A percentile compares a stretch with the other conserved stretches of the same genome.
These are phyloP conservation scores for Corylus heterophylla DNA, from an alignment of 306 rosid species.

Conservation along the genomic window DNA sequence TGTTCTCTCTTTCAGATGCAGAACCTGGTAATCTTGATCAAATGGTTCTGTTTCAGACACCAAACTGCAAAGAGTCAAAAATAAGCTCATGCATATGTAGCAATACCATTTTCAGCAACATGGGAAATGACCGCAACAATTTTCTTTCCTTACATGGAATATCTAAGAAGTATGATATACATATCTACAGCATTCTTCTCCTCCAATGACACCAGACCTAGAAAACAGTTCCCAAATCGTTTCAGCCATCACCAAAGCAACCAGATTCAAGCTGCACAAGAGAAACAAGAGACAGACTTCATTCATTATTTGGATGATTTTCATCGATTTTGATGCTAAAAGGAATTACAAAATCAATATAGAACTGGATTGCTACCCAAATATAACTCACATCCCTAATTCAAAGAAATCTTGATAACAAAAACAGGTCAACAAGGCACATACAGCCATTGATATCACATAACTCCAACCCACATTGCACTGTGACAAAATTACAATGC, in stretches of 20 bases:
- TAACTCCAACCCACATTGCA: not conserved
- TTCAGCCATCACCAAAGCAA: not conserved
- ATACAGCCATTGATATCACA: not conserved
- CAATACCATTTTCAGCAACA: not conserved
- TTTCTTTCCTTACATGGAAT: slow-evolving; percentile 59
- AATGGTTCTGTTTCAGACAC: slow-evolving; percentile 87
- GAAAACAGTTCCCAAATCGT: not conserved
- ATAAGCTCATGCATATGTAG: slow-evolving; percentile 9
- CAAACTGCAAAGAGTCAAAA: slow-evolving; percentile 50
- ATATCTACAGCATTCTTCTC: slow-evolving; percentile 87
- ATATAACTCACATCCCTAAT: not conserved
- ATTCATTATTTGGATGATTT: not conserved
- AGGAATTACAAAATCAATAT: not conserved
- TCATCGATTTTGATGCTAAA: not conserved
- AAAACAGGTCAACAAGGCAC: not conserved
- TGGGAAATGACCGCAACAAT: slow-evolving; percentile 11
- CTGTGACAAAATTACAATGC: not conserved
- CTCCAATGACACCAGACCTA: slow-evolving; percentile 21
- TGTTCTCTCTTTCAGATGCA: slow-evolving; percentile 56
- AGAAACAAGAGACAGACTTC: not conserved
- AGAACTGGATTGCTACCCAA: not conserved
- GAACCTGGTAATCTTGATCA: slow-evolving; percentile 73
- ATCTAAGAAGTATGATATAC: slow-evolving; percentile 89
- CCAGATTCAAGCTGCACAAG: not conserved
- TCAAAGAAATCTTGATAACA: not conserved